Conservation (phyloP, 495 filamentous ascomycete genomes). For the Penicillium longicatenatum region DNA sequence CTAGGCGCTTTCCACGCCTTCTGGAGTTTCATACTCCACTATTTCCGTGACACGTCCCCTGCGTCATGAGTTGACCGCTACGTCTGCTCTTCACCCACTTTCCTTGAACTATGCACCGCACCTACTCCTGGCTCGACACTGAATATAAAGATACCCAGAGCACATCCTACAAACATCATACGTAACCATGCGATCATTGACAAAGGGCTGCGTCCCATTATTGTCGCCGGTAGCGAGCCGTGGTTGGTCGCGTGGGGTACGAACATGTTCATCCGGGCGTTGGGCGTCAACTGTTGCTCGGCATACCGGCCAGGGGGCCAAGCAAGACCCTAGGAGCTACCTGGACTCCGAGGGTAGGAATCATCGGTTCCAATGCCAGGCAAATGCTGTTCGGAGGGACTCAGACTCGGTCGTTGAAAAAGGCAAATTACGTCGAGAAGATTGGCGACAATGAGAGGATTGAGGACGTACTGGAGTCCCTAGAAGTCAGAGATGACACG, state of each 20-base stretch:
- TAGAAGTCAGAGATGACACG: conserved; percentile 17
- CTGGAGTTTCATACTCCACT: conserved; percentile 1
- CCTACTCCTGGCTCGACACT: neutral
- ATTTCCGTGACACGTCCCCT: conserved; percentile 13
- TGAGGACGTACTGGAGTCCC: conserved; percentile 25
- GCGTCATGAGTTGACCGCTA: conserved; percentile 28
- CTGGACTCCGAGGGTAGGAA: neutral
- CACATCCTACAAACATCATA: neutral
- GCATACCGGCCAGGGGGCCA: neutral
- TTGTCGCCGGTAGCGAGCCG: conserved; percentile 8
- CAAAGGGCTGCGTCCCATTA: conserved; percentile 17
- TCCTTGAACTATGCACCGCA: neutral
- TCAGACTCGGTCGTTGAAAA: conserved; percentile 21
- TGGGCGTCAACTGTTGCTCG: neutral
- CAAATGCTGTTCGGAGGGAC: neutral
- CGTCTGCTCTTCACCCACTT: neutral
- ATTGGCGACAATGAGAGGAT: conserved; percentile 22
- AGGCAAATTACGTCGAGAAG: conserved; percentile 22
- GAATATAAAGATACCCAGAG: neutral
- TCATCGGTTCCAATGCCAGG: neutral
- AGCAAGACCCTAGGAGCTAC: neutral
- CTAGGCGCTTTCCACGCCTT: conserved; percentile 3
- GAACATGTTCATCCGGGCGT: neutral
- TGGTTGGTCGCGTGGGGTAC: conserved; percentile 3
- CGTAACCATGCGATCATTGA: conserved; percentile 14